phyloP scores from a whole-genome alignment of 139 green algal species.

The Asterochloris erici region DNA sequence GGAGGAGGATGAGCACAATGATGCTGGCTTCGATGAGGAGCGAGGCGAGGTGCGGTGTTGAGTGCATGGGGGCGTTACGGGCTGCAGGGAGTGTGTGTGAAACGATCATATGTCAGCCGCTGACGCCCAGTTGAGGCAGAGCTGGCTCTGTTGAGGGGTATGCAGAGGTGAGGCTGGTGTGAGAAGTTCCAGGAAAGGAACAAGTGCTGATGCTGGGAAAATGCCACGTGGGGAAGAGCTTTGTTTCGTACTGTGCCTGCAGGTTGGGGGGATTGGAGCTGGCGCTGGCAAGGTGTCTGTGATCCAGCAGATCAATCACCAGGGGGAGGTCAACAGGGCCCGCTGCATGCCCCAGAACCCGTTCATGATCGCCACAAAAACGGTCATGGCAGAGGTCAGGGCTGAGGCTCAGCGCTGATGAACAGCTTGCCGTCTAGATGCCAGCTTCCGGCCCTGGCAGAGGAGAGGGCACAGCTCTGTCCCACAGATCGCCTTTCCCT shows the following conservation, averaged over 20 bases:
- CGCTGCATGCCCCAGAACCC: slow-evolving; percentile 73
- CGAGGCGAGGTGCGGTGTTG: slow-evolving; percentile 65
- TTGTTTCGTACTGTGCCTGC: not conserved
- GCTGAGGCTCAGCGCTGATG: no score
- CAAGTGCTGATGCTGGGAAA: no score
- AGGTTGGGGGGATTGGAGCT: slow-evolving; percentile 71
- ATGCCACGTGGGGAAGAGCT: no score
- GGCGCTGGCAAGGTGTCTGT: slow-evolving; percentile 80
- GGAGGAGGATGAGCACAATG: slow-evolving; percentile 86
- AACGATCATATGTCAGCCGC: not conserved
- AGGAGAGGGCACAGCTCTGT: no score
- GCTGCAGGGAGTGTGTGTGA: not conserved
- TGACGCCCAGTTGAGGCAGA: not conserved
- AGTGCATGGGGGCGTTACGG: not conserved
- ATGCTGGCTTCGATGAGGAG: slow-evolving; percentile 84
- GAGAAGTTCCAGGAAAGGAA: no score
- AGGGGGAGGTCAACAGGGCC: slow-evolving; percentile 94
- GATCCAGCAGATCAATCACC: slow-evolving; percentile 97
- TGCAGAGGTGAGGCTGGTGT: no score
- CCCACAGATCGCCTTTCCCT: no score
- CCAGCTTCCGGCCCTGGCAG: no score
- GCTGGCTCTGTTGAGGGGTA: no score
- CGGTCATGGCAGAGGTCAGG: slow-evolving; percentile 57
- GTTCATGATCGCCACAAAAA: slow-evolving; percentile 98
- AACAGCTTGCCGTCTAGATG: no score